Conservation (phyloP, 495 filamentous ascomycete species). For the Lophiotrema nucula region DNA sequence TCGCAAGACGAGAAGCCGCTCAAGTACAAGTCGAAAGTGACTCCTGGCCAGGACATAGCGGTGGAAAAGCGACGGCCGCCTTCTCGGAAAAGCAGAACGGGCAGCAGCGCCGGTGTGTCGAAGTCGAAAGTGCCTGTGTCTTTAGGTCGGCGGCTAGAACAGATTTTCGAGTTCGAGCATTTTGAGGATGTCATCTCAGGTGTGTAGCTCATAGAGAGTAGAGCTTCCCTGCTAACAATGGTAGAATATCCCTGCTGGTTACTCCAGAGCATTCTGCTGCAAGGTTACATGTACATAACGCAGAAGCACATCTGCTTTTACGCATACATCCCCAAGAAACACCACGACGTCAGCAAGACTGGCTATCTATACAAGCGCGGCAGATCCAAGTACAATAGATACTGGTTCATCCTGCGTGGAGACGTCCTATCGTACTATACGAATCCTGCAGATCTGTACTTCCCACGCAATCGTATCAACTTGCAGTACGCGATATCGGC, state of each 20-base stretch:
- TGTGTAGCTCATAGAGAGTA: slow-evolving; percentile 35
- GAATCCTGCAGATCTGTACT: slow-evolving; percentile 82
- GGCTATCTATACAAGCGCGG: slow-evolving; percentile 89
- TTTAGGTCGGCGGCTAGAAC: slow-evolving; percentile 70
- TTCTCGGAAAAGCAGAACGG: slow-evolving; percentile 20
- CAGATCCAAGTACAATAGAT: slow-evolving; percentile 84
- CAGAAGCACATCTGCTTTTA: slow-evolving; percentile 94
- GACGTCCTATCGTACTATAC: slow-evolving; percentile 93
- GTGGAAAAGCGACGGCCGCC: slow-evolving; percentile 36
- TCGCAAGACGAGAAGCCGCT: slow-evolving; percentile 31
- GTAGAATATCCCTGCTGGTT: slow-evolving; percentile 93
- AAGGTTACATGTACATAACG: slow-evolving; percentile 97
- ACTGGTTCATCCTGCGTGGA: slow-evolving; percentile 95
- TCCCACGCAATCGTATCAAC: slow-evolving; percentile 88
- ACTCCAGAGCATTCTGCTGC: slow-evolving; percentile 85
- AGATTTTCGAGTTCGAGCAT: slow-evolving; percentile 84
- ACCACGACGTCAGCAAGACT: slow-evolving; percentile 79
- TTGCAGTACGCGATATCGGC: slow-evolving; percentile 89
- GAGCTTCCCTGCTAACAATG: slow-evolving; percentile 11
- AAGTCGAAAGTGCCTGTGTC: slow-evolving; percentile 41
- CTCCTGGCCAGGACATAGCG: slow-evolving; percentile 25
- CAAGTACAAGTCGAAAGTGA: slow-evolving; percentile 13
- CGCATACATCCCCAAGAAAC: slow-evolving; percentile 88
- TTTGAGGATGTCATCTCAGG: slow-evolving; percentile 83
- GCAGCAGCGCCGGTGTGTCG: slow-evolving; percentile 41